Conservation (phyloP, 2,329 filamentous ascomycete genomes). For the Botrytis pseudocinerea region DNA sequence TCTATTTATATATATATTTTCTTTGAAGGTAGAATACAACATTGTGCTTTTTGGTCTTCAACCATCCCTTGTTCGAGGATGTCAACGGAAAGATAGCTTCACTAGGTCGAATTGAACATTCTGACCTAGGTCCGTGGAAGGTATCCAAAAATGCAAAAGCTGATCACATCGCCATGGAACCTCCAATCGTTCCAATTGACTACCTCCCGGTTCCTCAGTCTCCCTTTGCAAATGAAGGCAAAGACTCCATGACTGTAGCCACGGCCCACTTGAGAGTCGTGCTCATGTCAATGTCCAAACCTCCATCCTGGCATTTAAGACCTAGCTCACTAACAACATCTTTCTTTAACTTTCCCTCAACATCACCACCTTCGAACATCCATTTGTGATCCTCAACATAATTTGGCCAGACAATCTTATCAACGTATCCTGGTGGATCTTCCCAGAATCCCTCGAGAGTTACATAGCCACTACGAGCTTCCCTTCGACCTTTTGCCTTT, state of each 20-base stretch:
- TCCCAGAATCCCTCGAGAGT: conserved; percentile 90
- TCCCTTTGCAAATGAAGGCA: conserved; percentile 31
- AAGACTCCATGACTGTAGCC: conserved; percentile 53
- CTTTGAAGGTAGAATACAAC: too few species aligned
- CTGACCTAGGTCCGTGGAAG: background rate
- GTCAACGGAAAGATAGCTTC: too few species aligned
- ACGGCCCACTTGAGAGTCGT: conserved; percentile 69
- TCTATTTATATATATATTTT: background rate
- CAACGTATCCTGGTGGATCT: conserved; percentile 91
- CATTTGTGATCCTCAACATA: conserved; percentile 81
- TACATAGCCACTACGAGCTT: conserved; percentile 73
- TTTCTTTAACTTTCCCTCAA: conserved; percentile 54
- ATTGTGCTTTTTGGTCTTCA: background rate
- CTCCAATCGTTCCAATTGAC: background rate
- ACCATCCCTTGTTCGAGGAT: background rate
- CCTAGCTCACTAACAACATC: conserved; percentile 47
- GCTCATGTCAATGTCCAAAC: conserved; percentile 58
- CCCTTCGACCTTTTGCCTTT: conserved; percentile 63
- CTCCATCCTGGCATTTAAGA: conserved; percentile 52
- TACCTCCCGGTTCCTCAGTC: background rate
- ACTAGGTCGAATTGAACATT: background rate
- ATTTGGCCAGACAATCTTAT: conserved; percentile 93
- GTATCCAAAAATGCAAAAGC: too few species aligned
- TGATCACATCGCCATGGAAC: background rate
- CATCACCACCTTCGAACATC: conserved; percentile 71